Percentiles rank a stretch among this genome's conserved stretches.
These are phyloP conservation scores for Alternaria burnsii DNA, from an alignment of 2,329 filamentous ascomycete species.

Conservation along the genomic window DNA sequence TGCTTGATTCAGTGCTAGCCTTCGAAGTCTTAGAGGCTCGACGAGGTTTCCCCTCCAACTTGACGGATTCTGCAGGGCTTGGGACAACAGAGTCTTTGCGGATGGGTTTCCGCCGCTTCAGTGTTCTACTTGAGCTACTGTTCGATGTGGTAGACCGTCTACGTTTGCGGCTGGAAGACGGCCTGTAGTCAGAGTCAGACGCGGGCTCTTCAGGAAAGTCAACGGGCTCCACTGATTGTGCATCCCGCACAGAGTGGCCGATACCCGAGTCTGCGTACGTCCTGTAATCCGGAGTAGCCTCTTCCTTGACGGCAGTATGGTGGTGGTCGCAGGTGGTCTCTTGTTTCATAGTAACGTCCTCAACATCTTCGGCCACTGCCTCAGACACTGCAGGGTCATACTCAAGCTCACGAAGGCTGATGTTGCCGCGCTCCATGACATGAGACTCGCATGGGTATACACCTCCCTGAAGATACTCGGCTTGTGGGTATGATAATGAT, in stretches of 20 bases:
- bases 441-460: conserved; percentile 21
- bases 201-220: conserved; percentile 38
- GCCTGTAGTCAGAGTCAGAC: conserved; percentile 50
- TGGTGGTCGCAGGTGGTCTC: conserved; percentile 32
- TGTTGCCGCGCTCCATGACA: conserved; percentile 28
- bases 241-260: conserved; percentile 41
- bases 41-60: conserved; percentile 31
- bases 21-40: conserved; percentile 22
- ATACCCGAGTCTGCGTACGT: conserved; percentile 40
- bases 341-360: conserved; percentile 33
- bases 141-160: conserved; percentile 41
- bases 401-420: conserved; percentile 45
- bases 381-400: conserved; percentile 41
- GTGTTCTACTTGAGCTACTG: conserved; percentile 22
- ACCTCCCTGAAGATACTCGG: conserved; percentile 26
- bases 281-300: conserved; percentile 20
- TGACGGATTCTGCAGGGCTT: conserved; percentile 14
- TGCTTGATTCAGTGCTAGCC: conserved; percentile 14
- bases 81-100: conserved; percentile 34
- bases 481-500: conserved; percentile 28
- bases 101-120: conserved; percentile 29
- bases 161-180: conserved; percentile 30
- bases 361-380: conserved; percentile 34
- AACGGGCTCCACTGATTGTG: conserved; percentile 49
- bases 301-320: conserved; percentile 24